A percentile compares a stretch with the other conserved stretches of the same genome.
Conservation (phyloP, 2,329 filamentous ascomycete genomes). For the Trichoderma hamatum region DNA sequence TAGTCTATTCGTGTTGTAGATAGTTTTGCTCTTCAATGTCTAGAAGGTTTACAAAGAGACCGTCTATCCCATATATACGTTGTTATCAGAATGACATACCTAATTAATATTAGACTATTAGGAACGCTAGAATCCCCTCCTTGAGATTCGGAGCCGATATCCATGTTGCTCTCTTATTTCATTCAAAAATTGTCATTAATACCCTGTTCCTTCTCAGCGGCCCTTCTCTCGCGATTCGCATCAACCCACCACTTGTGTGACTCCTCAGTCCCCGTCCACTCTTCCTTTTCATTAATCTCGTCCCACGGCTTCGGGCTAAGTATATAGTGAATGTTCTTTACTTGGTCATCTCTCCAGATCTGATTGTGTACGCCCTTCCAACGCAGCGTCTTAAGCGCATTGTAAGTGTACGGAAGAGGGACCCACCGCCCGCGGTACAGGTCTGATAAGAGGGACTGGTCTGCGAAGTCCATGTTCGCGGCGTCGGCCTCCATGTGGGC, state of each 20-base stretch:
- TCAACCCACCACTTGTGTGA: conserved; percentile 61
- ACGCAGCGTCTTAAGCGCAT: conserved; percentile 64
- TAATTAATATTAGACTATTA: neutral
- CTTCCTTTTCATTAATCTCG: conserved; percentile 49
- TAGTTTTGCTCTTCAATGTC: conserved; percentile 2
- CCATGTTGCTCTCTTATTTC: conserved; percentile 19
- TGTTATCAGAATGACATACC: neutral
- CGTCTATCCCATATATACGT: neutral
- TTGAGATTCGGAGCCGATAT: neutral
- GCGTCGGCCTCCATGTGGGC: conserved; percentile 53
- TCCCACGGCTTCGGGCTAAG: conserved; percentile 65
- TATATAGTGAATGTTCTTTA: conserved; percentile 66
- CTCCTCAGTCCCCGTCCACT: conserved; percentile 50
- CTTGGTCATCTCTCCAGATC: conserved; percentile 61
- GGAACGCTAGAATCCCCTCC: neutral
- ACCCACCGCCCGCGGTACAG: conserved; percentile 61
- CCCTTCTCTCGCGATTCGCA: conserved; percentile 49
- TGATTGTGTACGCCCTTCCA: conserved; percentile 54
- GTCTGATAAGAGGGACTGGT: conserved; percentile 61
- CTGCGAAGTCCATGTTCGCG: conserved; percentile 58
- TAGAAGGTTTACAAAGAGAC: neutral
- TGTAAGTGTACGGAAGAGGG: conserved; percentile 62
- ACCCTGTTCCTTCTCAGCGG: conserved; percentile 45
- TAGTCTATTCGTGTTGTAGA: neutral
- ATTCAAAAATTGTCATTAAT: conserved; percentile 35